Conservation (phyloP, 2,329 filamentous ascomycete genomes). For the Emmonsiellopsis sp. region DNA sequence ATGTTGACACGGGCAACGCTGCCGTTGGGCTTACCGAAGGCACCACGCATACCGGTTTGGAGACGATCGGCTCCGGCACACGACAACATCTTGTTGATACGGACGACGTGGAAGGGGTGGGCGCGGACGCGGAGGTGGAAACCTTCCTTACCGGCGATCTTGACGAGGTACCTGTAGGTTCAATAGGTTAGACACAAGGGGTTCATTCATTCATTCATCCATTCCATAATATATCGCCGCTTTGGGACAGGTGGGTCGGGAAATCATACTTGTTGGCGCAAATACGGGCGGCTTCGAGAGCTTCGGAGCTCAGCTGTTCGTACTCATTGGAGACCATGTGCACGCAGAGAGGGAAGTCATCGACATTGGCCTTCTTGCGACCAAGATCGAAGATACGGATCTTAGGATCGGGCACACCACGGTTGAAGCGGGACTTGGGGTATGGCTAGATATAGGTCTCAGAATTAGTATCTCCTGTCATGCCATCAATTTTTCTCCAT, state of each 20-base stretch:
- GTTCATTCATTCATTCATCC: background rate
- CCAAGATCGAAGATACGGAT: conserved; percentile 98
- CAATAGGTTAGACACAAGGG: background rate
- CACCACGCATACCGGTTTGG: conserved; percentile 99
- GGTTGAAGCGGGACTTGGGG: conserved; percentile 99
- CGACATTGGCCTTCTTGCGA: conserved; percentile 96
- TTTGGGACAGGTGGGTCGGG: conserved; percentile 38
- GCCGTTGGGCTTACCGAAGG: conserved; percentile 99
- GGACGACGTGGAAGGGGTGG: conserved; percentile 99
- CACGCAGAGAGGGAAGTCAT: conserved; percentile 98
- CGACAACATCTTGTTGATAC: conserved; percentile 99
- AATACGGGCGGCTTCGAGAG: conserved; percentile 98
- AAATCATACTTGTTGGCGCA: conserved; percentile 90
- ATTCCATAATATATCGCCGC: background rate
- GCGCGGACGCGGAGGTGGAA: conserved; percentile 69
- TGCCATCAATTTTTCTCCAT: background rate
- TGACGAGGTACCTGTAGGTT: conserved; percentile 52
- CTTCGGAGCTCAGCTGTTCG: conserved; percentile 99
- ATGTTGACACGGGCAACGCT: conserved; percentile 99
- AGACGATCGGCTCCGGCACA: conserved; percentile 99
- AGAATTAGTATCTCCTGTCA: background rate
- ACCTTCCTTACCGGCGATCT: conserved; percentile 61
- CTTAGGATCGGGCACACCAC: conserved; percentile 79
- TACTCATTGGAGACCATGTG: conserved; percentile 99
- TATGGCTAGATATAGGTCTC: conserved; percentile 57